Conservation (phyloP, 345 rosid genomes). For the Eucalyptus regnans region DNA sequence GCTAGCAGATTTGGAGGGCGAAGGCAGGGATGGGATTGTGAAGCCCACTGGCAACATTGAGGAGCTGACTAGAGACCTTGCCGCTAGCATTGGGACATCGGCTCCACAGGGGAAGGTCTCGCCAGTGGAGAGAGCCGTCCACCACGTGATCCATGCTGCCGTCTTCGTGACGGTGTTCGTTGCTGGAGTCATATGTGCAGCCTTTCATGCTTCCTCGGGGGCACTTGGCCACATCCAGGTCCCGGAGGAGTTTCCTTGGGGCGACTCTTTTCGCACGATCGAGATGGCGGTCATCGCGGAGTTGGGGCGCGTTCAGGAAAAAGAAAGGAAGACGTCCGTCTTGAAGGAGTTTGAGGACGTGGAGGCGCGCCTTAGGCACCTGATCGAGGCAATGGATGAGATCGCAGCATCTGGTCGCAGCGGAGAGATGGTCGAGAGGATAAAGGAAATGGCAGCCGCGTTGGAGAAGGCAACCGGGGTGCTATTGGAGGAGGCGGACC, state of each 20-base stretch:
- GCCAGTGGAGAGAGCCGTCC: neutral
- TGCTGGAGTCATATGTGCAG: neutral
- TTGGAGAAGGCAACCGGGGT: accelerated
- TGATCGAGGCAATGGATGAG: neutral
- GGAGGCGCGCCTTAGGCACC: neutral
- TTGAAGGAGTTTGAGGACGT: neutral
- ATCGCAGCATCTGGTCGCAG: neutral
- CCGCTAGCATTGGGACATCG: neutral
- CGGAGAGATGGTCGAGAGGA: neutral
- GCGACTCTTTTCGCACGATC: too few species aligned
- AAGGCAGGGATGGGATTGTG: neutral
- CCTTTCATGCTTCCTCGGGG: neutral
- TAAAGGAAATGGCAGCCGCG: neutral
- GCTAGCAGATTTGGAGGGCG: neutral
- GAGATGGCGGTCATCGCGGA: neutral
- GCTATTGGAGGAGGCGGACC: neutral
- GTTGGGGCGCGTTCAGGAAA: neutral
- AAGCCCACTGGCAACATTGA: neutral
- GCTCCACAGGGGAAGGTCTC: neutral
- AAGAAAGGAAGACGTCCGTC: neutral
- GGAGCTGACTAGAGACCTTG: neutral
- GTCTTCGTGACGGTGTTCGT: neutral
- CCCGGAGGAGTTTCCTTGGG: neutral
- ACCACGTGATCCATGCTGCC: neutral
- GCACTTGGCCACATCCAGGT: neutral